Percentiles rank a stretch among this genome's conserved stretches.
phyloP scores from a whole-genome alignment of 805 yeast genomes.

The Candida sphagnicola region DNA sequence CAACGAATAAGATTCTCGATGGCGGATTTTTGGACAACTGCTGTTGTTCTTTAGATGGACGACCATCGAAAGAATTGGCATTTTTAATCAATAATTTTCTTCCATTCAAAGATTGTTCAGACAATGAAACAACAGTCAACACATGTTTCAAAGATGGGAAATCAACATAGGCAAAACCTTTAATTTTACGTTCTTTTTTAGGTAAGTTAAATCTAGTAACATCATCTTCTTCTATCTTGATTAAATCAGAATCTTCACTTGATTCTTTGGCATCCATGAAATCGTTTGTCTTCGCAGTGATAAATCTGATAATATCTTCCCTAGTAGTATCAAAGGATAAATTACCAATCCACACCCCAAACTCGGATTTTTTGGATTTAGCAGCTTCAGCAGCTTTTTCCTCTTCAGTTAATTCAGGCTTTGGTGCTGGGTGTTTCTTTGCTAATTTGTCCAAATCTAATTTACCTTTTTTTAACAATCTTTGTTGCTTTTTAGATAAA shows the following conservation, averaged over 20 bases:
- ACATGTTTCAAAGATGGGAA: slow-evolving; percentile 60
- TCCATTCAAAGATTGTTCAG: slow-evolving; percentile 75
- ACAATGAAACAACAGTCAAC: slow-evolving; percentile 56
- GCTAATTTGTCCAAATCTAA: slow-evolving; percentile 58
- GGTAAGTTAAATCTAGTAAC: slow-evolving; percentile 81
- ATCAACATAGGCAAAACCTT: slow-evolving; percentile 92
- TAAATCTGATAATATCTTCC: slow-evolving; percentile 65
- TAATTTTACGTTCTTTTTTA: slow-evolving; percentile 59
- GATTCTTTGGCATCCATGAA: slow-evolving; percentile 11
- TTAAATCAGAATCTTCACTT: slow-evolving; percentile 21
- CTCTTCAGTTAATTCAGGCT: slow-evolving; percentile 32
- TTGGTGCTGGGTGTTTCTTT: slow-evolving; percentile 33
- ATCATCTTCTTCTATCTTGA: slow-evolving; percentile 48
- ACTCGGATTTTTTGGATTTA: slow-evolving; percentile 42
- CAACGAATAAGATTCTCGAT: slow-evolving; percentile 83
- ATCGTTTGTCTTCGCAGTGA: slow-evolving; percentile 54
- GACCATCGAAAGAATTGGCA: slow-evolving; percentile 77
- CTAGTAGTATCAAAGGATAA: slow-evolving; percentile 77
- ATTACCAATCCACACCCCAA: slow-evolving; percentile 94
- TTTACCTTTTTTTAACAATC: slow-evolving; percentile 78
- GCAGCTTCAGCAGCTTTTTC: slow-evolving; percentile 27
- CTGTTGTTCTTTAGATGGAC: slow-evolving; percentile 53
- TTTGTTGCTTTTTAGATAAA: slow-evolving; percentile 84
- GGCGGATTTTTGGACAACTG: slow-evolving; percentile 75
- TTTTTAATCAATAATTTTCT: slow-evolving; percentile 83